Conservation (phyloP, 2,329 filamentous ascomycete genomes). For the Mycosphaerella sp. region DNA sequence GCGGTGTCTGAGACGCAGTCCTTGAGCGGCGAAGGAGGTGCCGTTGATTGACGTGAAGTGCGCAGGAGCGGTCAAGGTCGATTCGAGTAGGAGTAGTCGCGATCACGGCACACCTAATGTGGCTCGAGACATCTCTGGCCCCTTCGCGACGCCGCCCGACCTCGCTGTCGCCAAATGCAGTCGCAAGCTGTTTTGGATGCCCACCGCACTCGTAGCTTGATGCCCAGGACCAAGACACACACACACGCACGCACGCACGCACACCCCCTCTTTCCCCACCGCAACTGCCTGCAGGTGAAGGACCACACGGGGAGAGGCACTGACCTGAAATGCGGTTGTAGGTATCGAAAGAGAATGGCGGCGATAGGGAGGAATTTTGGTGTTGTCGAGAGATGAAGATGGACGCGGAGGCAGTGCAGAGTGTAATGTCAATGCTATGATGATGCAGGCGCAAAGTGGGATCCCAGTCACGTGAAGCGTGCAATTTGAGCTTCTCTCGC, state of each 20-base stretch:
- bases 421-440: background rate
- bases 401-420: background rate
- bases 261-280: background rate
- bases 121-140: background rate
- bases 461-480: no score
- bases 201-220: background rate
- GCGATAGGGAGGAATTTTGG: background rate
- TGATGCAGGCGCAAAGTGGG: no score
- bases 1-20: no score
- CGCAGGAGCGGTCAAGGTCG: constrained; percentile 5
- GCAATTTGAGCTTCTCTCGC: no score
- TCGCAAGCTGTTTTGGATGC: background rate
- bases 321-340: background rate
- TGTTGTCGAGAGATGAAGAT: background rate
- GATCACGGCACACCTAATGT: background rate
- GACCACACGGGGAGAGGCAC: background rate
- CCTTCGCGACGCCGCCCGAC: background rate
- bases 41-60: background rate
- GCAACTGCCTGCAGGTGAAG: background rate
- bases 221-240: background rate
- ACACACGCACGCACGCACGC: no score
- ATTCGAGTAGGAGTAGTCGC: background rate
- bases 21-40: background rate
- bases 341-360: background rate
- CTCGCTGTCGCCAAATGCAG: background rate